Evolutionary conservation across 192 early-diverging fungal species (phyloP), one percentile per base, ranked within the genome.

Genomic region (Backusella parvicylindrica): DNA sequence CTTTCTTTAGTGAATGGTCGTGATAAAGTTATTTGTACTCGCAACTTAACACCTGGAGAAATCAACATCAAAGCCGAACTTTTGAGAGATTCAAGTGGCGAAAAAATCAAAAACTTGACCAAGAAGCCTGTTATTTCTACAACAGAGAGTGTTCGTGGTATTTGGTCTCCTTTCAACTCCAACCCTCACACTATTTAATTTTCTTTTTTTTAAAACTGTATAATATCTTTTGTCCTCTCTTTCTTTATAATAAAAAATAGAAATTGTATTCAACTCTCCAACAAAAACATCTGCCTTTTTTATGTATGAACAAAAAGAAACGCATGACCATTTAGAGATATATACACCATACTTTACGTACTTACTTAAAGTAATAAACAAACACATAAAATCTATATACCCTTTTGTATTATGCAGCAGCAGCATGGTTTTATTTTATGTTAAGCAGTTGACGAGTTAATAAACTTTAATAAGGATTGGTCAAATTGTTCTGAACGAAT

Each of bases 401-500:
- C 11, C 53, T 56, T 26, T 5, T 3, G 3, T 3, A 37, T 37
- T 13, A 11, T 43, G 8, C 49, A 30, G 70, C 56, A 60, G 50
- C 43, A 36, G 43, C 70, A 18, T 50, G 60, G 53, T 49, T 72
- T 21, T 50, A 60, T 35, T 47, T 47, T 12, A 47, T 47, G 6
- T 60, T 28, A 60, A 60, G 26, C 53, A 60, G 53, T 28, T 23
- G 84, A 77, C 30, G 78, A 70, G 75, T 89, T 89, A 23, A 93
- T 89, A 30, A 93, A 82, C 79, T 91, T 92, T 23, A 81, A 68
- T 41, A 99, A 72, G 77, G 92, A 89, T 15, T 87, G 67, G 81
- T 99, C 98, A 88, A 99, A 99, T 76, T 96, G 86, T 71, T 99
- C 98, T 0, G 92, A 93, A 21, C 96, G 92, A 75, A 99, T 96